Evolutionary conservation across 139 green algal genomes (phyloP), one percentile per base, ranked within the genome.

Genomic region (Tetradesmus obliquus): DNA sequence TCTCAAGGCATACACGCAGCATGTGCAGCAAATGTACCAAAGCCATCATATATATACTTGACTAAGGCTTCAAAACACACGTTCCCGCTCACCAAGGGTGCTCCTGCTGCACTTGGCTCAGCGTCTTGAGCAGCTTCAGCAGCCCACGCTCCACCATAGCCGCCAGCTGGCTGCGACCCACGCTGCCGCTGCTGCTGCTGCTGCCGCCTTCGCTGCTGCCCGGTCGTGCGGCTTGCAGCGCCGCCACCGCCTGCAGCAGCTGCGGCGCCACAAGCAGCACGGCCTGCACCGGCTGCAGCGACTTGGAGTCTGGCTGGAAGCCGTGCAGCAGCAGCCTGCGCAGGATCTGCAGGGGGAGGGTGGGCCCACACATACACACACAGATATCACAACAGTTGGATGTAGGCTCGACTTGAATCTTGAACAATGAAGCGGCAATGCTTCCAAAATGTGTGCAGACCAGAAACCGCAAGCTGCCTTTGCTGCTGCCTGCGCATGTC

Each of bases 121-220:
- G 90, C 55, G 93, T 96, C 88, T 98, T 99, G 5, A 97, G 74
- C 76, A 99, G 93, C 93, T 99, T 99, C 5, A 99, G 88, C 9
- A 96, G 79, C n/a, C 92, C 96, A 0, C 96, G 80, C 58, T 97
- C 95, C 60, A 97, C 81, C 96, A 98, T 97, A 60, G 95, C 95
- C 1, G 84, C 69, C 71, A 96, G 88, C 81, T 96, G 93, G 86
- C 86, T 93, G 60, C 58, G 81, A 20, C 62, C 81, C 57, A 71
- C 57, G 69, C 13, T 22, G 79, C 19, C 20, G 19, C 72, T 72
- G n/a, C 72, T 22, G 4, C 66, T 54, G 76, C 15, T 57, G 88
- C 79, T 88, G 88, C 79, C 55, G 10, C 79, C 55, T 6, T 9
- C 15, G 79, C 22, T 74, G 60, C 62, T 87, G 88, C 92, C 91